Conservation (phyloP, 495 filamentous ascomycete species). For the Thermochaetoides thermophila region DNA sequence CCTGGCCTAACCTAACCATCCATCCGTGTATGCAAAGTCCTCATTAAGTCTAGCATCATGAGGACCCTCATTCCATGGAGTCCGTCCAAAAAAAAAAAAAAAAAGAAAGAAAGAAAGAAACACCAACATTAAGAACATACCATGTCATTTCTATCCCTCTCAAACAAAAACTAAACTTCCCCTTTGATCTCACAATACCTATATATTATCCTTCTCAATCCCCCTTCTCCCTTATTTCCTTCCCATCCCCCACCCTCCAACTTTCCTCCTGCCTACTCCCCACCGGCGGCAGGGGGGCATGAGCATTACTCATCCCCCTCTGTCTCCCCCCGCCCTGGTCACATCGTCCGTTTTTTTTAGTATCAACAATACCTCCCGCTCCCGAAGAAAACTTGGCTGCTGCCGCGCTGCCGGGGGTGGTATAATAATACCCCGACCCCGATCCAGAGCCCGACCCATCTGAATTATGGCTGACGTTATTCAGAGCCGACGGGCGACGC, state of each 20-base stretch:
- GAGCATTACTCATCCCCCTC: conserved; percentile 44
- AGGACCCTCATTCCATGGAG: too few species aligned
- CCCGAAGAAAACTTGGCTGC: conserved; percentile 3
- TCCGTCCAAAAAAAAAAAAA: too few species aligned
- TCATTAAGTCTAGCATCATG: too few species aligned
- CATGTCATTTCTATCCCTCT: too few species aligned
- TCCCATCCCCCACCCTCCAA: conserved; percentile 45
- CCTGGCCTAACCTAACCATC: too few species aligned
- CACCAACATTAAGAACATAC: too few species aligned
- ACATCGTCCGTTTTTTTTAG: conserved; percentile 46
- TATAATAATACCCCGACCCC: too few species aligned
- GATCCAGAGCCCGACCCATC: too few species aligned
- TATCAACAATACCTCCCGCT: conserved; percentile 18
- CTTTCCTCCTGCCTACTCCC: conserved; percentile 72
- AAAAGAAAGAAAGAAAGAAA: too few species aligned
- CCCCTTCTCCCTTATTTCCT: conserved; percentile 4
- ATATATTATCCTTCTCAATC: conserved; percentile 2
- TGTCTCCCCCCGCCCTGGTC: conserved; percentile 27
- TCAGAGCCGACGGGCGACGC: too few species aligned
- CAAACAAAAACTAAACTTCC: neutral
- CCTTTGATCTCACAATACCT: neutral
- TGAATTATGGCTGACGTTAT: too few species aligned
- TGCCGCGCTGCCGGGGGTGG: conserved; percentile 5
- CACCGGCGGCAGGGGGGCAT: conserved; percentile 49
- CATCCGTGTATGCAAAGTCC: too few species aligned